These are phyloP conservation scores for Jamesozyma hellenica DNA, from an alignment of 805 yeast species.

Conservation along the genomic window DNA sequence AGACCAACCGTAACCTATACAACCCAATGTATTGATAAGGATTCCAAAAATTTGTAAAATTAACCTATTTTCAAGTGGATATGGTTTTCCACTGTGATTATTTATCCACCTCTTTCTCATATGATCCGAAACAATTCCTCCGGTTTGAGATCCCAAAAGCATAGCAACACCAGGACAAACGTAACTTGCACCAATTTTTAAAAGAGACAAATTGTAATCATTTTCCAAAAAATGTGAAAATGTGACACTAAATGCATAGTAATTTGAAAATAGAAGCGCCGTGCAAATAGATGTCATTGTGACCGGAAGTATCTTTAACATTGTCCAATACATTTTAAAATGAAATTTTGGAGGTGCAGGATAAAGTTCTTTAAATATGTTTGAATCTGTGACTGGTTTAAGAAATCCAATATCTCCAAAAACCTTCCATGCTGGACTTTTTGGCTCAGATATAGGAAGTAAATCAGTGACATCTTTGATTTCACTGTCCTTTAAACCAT, in stretches of 20 bases:
- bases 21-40: slow-evolving; percentile 34
- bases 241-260: slow-evolving; percentile 44
- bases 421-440: slow-evolving; percentile 7
- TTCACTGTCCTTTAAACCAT: slow-evolving; percentile 1
- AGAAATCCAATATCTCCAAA: slow-evolving; percentile 21
- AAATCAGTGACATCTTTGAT: not conserved
- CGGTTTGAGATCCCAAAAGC: slow-evolving; percentile 38
- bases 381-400: slow-evolving; percentile 18
- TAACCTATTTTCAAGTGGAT: slow-evolving; percentile 39
- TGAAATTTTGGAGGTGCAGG: slow-evolving; percentile 41
- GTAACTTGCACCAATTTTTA: slow-evolving; percentile 37
- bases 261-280: slow-evolving; percentile 44
- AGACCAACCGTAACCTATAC: slow-evolving; percentile 46
- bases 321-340: slow-evolving; percentile 28
- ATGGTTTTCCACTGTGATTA: slow-evolving; percentile 24
- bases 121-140: slow-evolving; percentile 41
- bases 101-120: slow-evolving; percentile 25
- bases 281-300: slow-evolving; percentile 37
- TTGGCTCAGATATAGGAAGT: not conserved
- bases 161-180: slow-evolving; percentile 45
- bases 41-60: slow-evolving; percentile 37
- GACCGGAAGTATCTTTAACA: slow-evolving; percentile 37
- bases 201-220: slow-evolving; percentile 30
- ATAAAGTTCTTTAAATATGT: slow-evolving; percentile 21
- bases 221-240: slow-evolving; percentile 34